phyloP scores from a whole-genome alignment of 192 early-diverging fungal genomes.

The Coemansia sp. region DNA sequence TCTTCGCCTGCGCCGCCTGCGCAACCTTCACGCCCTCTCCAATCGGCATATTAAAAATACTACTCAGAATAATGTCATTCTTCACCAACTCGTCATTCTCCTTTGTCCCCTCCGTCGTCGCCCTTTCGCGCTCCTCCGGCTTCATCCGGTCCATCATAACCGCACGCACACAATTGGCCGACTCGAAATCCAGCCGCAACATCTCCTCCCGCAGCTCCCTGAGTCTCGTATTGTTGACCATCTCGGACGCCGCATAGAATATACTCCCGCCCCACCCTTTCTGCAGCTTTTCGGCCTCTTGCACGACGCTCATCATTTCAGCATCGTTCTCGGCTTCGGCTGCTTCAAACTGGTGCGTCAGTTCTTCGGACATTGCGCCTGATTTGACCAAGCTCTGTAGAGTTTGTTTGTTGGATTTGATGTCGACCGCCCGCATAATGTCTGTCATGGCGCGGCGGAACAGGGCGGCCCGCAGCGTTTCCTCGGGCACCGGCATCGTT shows the following conservation, averaged over 20 bases:
- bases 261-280: conserved; percentile 83
- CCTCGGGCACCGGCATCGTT: conserved; percentile 48
- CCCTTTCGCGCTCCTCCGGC: conserved; percentile 52
- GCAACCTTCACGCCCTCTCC: conserved; percentile 50
- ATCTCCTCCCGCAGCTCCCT: conserved; percentile 54
- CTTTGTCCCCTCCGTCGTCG: conserved; percentile 57
- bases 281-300: conserved; percentile 77
- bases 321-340: conserved; percentile 78
- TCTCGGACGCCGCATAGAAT: conserved; percentile 76
- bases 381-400: conserved; percentile 71
- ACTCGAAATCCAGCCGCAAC: conserved; percentile 45
- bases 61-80: conserved; percentile 47
- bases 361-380: conserved; percentile 80
- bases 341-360: conserved; percentile 69
- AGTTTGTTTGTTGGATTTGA: conserved; percentile 79
- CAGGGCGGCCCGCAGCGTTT: conserved; percentile 70
- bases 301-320: conserved; percentile 78
- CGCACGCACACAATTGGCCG: conserved; percentile 36
- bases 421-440: conserved; percentile 68
- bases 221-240: conserved; percentile 68
- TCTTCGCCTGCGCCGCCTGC: conserved; percentile 41
- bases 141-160: conserved; percentile 44
- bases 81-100: conserved; percentile 50
- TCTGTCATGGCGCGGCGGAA: conserved; percentile 79
- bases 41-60: conserved; percentile 54